A percentile compares a stretch with the other conserved stretches of the same genome.
Evolutionary conservation across 2,329 filamentous ascomycete genomes (phyloP).

Genomic region (Phialophora expanda): DNA sequence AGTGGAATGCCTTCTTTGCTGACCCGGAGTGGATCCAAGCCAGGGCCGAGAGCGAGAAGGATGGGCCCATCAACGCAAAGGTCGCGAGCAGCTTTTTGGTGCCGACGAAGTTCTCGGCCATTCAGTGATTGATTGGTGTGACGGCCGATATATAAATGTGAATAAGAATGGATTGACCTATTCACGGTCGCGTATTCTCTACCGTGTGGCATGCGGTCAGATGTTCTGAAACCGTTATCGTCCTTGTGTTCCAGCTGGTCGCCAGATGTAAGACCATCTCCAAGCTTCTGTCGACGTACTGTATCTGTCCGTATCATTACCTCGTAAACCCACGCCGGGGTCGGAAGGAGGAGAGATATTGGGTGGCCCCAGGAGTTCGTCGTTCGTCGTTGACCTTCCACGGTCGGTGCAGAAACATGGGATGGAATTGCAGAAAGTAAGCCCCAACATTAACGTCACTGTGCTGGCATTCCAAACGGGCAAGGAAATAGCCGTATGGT

Average conservation of each 20-base stretch:
- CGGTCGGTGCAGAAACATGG: background rate
- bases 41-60: conserved; percentile 17
- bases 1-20: conserved; percentile 23
- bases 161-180: background rate
- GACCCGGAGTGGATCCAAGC: conserved; percentile 25
- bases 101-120: conserved; percentile 23
- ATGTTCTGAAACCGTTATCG: background rate
- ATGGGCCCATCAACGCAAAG: conserved; percentile 23
- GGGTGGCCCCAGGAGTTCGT: background rate
- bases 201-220: background rate
- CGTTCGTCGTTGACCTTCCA: too few species aligned
- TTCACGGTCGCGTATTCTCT: background rate
- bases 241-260: background rate
- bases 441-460: too few species aligned
- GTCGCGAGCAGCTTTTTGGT: conserved; percentile 23
- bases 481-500: too few species aligned
- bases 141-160: background rate
- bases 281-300: background rate
- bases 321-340: background rate
- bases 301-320: background rate
- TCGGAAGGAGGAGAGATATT: background rate
- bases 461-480: too few species aligned
- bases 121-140: conserved; percentile 8
- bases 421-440: background rate
- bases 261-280: background rate